These are phyloP conservation scores for Trichoderma atroviride DNA, from an alignment of 2,329 filamentous ascomycete genomes.

Conservation along the genomic window DNA sequence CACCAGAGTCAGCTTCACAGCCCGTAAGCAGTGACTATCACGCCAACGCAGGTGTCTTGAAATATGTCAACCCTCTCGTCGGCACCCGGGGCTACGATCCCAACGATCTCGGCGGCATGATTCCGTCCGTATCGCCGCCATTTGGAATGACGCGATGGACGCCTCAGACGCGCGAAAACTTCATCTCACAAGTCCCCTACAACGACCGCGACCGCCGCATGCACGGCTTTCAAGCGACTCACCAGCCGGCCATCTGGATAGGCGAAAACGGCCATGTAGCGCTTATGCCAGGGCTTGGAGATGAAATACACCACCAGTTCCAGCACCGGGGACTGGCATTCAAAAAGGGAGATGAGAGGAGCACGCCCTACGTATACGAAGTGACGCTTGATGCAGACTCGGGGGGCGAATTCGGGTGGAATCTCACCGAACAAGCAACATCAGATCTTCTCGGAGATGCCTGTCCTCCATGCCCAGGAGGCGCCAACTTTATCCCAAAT, in stretches of 20 bases:
- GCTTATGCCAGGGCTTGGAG: slow-evolving; percentile 44
- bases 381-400: slow-evolving; percentile 45
- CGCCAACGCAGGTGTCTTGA: slow-evolving; percentile 36
- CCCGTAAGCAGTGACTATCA: slow-evolving; percentile 33
- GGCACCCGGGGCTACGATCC: slow-evolving; percentile 39
- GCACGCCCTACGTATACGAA: slow-evolving; percentile 51
- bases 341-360: slow-evolving; percentile 46
- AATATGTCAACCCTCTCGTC: slow-evolving; percentile 41
- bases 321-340: slow-evolving; percentile 46
- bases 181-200: slow-evolving; percentile 53
- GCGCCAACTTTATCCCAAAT: slow-evolving; percentile 18
- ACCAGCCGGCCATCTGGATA: slow-evolving; percentile 58
- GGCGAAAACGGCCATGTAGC: slow-evolving; percentile 52
- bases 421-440: slow-evolving; percentile 40
- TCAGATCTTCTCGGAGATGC: slow-evolving; percentile 43
- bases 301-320: slow-evolving; percentile 40
- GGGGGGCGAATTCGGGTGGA: slow-evolving; percentile 38
- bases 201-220: slow-evolving; percentile 47
- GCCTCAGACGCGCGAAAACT: slow-evolving; percentile 52
- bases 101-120: slow-evolving; percentile 43
- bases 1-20: neutral
- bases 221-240: slow-evolving; percentile 54
- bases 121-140: slow-evolving; percentile 43
- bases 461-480: slow-evolving; percentile 43
- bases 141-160: slow-evolving; percentile 58